Evolutionary conservation across 352 stramenopile species (phyloP), one percentile per base, ranked within the genome.

Genomic region (Phytophthora brassicae): DNA sequence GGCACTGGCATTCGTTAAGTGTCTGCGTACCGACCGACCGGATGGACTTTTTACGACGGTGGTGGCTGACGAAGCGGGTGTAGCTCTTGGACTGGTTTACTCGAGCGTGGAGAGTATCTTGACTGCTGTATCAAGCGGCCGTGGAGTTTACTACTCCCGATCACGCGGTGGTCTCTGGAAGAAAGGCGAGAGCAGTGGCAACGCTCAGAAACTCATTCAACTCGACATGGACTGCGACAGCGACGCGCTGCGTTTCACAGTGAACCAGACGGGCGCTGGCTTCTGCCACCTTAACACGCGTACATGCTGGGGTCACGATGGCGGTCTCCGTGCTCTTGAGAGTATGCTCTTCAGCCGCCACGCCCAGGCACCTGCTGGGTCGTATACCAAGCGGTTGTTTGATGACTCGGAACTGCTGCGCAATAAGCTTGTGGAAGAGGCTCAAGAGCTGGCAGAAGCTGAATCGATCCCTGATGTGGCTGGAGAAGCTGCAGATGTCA

Each of bases 381-480:
- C 92, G 17, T 99, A 99, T 65, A 99, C 96, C 2, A 98, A 98
- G 80, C 79, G 95, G 8, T 72, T 99, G 19, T 98, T 99, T 77
- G 81, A 97, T 39, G 95, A 98, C 70, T 70, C 78, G 0, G 72
- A 83, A 54, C 68, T 99, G 60, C 75, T 99, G 50, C 86, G 94
- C 19, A 94, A 98, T 69, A 99, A 99, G 76, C 79, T 99, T 20
- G 94, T 99, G 9, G 96, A 99, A 66, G 96, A 99, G 77, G 93
- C 93, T 19, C 95, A 98, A 66, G 92, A 98, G 61, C 83, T 98
- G 16, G 81, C 88, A 3, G 92, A 98, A 64, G 91, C 92, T 6
- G 75, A 95, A 61, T 89, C 68, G 4, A 71, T 81, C 28, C 53
- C 89, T 16, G 86, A 98, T 60, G 92, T 98, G 0, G 94, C 95